These are phyloP conservation scores for Hura crepitans DNA, from an alignment of 441 rosid genomes.

Conservation along the genomic window DNA sequence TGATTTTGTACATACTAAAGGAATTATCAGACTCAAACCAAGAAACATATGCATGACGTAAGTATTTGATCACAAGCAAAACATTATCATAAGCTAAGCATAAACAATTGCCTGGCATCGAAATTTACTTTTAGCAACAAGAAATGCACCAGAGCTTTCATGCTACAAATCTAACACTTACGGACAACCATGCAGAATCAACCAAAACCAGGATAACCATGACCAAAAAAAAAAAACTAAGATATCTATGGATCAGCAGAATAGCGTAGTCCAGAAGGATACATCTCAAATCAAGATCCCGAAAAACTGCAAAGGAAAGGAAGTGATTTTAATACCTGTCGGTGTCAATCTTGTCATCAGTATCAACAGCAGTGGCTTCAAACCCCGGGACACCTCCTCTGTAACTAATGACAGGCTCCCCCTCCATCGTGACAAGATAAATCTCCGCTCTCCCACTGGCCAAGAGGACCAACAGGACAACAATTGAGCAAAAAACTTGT, in stretches of 20 bases:
- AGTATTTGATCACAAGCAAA: not conserved
- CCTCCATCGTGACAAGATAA: conserved; percentile 82
- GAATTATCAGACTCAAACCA: not conserved
- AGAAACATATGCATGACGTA: not conserved
- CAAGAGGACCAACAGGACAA: conserved; percentile 38
- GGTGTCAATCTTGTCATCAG: conserved; percentile 73
- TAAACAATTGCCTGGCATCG: not conserved
- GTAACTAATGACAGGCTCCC: conserved; percentile 87
- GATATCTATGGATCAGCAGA: not conserved
- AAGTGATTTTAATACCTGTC: conserved; percentile 44
- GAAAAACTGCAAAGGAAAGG: not conserved
- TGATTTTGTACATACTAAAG: not conserved
- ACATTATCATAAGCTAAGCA: not conserved
- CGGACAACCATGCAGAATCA: not conserved
- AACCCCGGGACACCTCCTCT: conserved; percentile 82
- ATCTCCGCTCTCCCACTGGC: conserved; percentile 53
- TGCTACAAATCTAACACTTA: not conserved
- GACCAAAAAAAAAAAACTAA: too few species aligned
- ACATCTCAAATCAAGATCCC: conserved; percentile 6
- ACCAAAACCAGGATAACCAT: too few species aligned
- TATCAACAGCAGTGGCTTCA: conserved; percentile 79
- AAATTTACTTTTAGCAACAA: not conserved
- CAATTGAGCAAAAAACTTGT: conserved; percentile 24
- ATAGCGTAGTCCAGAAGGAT: not conserved
- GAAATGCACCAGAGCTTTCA: not conserved